phyloP scores from a whole-genome alignment of 371 early-diverging fungal species.

The Syncephalastrum monosporum region DNA sequence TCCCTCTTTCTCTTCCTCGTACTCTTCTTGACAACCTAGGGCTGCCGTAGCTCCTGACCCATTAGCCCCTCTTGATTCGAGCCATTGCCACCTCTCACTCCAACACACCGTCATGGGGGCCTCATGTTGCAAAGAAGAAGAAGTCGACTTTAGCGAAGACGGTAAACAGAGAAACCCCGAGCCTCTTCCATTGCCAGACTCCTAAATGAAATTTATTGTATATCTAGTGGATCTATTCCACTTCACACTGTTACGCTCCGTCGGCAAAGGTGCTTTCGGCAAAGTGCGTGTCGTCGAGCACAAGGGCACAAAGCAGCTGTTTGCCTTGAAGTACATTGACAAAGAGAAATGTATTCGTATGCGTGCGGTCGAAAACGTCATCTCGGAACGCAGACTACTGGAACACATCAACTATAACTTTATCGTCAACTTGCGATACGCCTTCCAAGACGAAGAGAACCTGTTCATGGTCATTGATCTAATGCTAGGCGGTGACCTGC shows the following conservation, averaged over 20 bases:
- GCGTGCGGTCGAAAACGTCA: slow-evolving; percentile 55
- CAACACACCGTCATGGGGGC: slow-evolving; percentile 22
- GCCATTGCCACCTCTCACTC: not conserved
- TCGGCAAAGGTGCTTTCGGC: slow-evolving; percentile 76
- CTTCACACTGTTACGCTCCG: slow-evolving; percentile 61
- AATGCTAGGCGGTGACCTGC: slow-evolving; percentile 86
- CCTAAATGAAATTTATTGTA: slow-evolving; percentile 8
- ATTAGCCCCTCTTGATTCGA: not conserved
- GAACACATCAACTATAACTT: slow-evolving; percentile 43
- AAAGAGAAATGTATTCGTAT: slow-evolving; percentile 54
- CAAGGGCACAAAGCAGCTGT: slow-evolving; percentile 55
- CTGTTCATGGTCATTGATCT: slow-evolving; percentile 77
- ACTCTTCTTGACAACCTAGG: too few relatives aligned
- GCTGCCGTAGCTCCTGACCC: not conserved
- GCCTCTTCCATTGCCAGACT: not conserved
- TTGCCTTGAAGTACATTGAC: slow-evolving; percentile 60
- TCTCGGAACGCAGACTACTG: slow-evolving; percentile 54
- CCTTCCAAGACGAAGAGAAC: slow-evolving; percentile 81
- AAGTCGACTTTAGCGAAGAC: slow-evolving; percentile 29
- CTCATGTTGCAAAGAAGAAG: slow-evolving; percentile 38
- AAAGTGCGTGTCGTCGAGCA: slow-evolving; percentile 87
- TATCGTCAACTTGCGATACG: slow-evolving; percentile 68
- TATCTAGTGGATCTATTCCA: slow-evolving; percentile 59
- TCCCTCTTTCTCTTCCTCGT: too few relatives aligned
- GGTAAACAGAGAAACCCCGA: slow-evolving; percentile 13